These are phyloP conservation scores for Coniochaeta sp. DNA, from an alignment of 2,329 filamentous ascomycete species.

Conservation along the genomic window DNA sequence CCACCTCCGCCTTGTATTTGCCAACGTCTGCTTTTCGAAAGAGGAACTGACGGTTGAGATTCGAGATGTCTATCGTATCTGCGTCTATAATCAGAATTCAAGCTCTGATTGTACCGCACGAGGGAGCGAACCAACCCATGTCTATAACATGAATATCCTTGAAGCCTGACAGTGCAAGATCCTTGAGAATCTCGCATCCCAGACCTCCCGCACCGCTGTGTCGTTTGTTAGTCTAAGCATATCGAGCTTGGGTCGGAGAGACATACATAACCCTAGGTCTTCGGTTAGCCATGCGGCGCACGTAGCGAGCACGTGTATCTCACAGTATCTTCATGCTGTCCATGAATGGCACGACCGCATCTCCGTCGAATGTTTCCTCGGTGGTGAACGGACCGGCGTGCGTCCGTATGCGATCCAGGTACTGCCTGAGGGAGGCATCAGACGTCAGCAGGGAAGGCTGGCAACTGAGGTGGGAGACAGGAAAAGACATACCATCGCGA, in stretches of 20 bases:
- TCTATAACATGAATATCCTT: conserved; percentile 98
- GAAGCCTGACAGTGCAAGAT: conserved; percentile 90
- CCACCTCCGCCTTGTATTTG: conserved; percentile 87
- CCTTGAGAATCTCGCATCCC: conserved; percentile 94
- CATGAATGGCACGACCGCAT: conserved; percentile 46
- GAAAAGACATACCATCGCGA: conserved; percentile 13
- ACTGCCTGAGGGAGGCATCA: conserved; percentile 50
- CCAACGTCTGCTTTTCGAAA: conserved; percentile 90
- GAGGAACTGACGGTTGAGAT: conserved; percentile 94
- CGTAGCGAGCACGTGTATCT: conserved; percentile 20
- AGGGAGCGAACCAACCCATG: conserved; percentile 61
- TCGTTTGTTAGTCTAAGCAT: conserved; percentile 8
- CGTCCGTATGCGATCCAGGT: conserved; percentile 74
- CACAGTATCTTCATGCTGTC: conserved; percentile 71
- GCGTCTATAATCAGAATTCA: not conserved
- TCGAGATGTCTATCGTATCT: conserved; percentile 97
- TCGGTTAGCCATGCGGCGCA: not conserved
- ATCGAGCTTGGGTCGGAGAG: conserved; percentile 7
- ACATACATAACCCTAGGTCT: conserved; percentile 36
- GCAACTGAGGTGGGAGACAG: not conserved
- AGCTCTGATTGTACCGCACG: not conserved
- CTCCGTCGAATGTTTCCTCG: conserved; percentile 44
- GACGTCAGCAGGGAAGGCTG: not conserved
- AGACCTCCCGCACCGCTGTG: conserved; percentile 83
- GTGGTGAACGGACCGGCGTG: conserved; percentile 77